Evolutionary conservation across 2,329 filamentous ascomycete species (phyloP), one percentile per base, ranked within the genome.

Genomic region (Plectosphaerella plurivora): DNA sequence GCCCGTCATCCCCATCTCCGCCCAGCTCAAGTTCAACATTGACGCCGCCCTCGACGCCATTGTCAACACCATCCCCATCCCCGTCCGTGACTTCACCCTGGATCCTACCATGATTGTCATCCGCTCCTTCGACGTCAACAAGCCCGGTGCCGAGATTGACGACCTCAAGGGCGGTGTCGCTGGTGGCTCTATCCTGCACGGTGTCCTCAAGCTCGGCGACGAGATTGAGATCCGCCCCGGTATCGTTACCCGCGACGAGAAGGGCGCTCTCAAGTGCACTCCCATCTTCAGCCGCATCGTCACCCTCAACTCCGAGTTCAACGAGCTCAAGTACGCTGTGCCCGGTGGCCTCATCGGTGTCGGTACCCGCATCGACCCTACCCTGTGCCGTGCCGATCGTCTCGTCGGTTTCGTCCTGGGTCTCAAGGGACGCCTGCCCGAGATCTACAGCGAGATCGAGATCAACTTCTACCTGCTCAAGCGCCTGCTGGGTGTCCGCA

Each of bases 81-180:
- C 94, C 15, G 76, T 88, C 55, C 84, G 94, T 72, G 92, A 97
- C 72, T 97, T 99, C 77, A 85, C 85, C 61, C 84, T 88, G 63
- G 89, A 93, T 60, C 94, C 94, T 44, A 92, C 96, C 75, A 97
- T 99, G 91, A 99, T 99, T 66, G 87, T 99, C 68, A 99, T 99
- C 71, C 91, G 94, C 72, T 97, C 93, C 2, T 99, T 99, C 72
- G 94, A 99, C 68, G 95, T 99, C 67, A 99, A 99, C 85, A 99
- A 99, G 83, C 94, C 94, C 42, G 94, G 94, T 82, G 92, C 94
- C 42, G 94, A 97, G 74, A 97, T 99, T 60, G 93, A 97, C 55
- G 94, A 99, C 63, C 81, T 99, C 57, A 97, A 97, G 83, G 94
- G 94, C 68, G 94, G 94, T 83, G 94, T 99, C 70, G 94, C 94